Evolutionary conservation across 2,329 filamentous ascomycete genomes (phyloP).

Genomic region (Bipolaris victoriae): DNA sequence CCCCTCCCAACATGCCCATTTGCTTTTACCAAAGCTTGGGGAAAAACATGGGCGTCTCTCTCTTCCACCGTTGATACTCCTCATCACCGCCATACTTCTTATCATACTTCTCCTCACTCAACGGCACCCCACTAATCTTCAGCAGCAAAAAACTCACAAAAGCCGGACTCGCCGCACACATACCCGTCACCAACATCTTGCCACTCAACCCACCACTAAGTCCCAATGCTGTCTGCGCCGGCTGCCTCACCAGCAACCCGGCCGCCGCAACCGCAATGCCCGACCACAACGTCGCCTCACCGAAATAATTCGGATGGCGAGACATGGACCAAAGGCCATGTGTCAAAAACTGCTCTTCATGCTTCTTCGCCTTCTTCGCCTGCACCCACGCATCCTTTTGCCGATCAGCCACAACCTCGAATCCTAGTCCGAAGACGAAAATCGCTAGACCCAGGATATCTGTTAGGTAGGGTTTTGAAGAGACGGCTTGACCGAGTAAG

Average conservation of each 20-base stretch:
- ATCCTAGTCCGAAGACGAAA: slow-evolving; percentile 64
- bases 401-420: slow-evolving; percentile 67
- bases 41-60: slow-evolving; percentile 68
- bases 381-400: slow-evolving; percentile 68
- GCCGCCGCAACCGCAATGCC: slow-evolving; percentile 67
- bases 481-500: slow-evolving; percentile 55
- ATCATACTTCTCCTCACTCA: slow-evolving; percentile 74
- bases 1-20: no score
- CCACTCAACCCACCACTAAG: slow-evolving; percentile 53
- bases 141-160: slow-evolving; percentile 69
- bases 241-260: slow-evolving; percentile 61
- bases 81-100: slow-evolving; percentile 66
- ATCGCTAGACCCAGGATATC: slow-evolving; percentile 65
- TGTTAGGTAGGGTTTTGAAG: slow-evolving; percentile 51
- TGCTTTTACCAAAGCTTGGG: slow-evolving; percentile 60
- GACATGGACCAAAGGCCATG: slow-evolving; percentile 66
- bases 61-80: slow-evolving; percentile 73
- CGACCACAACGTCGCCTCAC: slow-evolving; percentile 72
- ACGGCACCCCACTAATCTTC: slow-evolving; percentile 67
- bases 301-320: slow-evolving; percentile 74
- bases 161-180: slow-evolving; percentile 66
- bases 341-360: slow-evolving; percentile 71
- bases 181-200: slow-evolving; percentile 53
- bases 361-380: slow-evolving; percentile 68
- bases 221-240: slow-evolving; percentile 64